Base-by-base conservation (phyloP, 73 alveolate genomes). In the Paramecium pentaurelia region DNA sequence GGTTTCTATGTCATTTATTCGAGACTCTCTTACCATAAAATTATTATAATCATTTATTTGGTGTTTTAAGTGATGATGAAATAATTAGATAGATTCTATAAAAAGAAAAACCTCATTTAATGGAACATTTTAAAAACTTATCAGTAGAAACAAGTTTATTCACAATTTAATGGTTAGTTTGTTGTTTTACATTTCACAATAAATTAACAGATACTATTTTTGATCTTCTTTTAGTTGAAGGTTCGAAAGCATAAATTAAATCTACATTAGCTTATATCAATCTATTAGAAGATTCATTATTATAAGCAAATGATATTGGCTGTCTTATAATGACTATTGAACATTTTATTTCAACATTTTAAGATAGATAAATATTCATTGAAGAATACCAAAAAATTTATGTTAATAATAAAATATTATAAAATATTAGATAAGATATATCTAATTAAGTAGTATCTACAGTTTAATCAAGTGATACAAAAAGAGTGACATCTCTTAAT, bases 31-130 rank as follows among this genome's bases (percentile, higher is more conserved):
- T 89, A 16, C 94, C 94, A 9, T 86, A 49, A 0, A 68, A 89
- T 89, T 89, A 71, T 73, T 89, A 89, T 64, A 89, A 83, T 27
- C 58, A 45, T 77, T 51, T 89, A 47, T 37, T 89, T 77, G 94
- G 94, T 32, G 94, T 71, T 1, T 38, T 89, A 4, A 16, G 80
- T 45, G 94, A 89, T 68, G 86, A 89, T 38, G 59, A 89, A 58
- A 89, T 89, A 11, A 38, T 89, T 30, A 47, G 75, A 22, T 30
- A 10, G 32, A 45, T 71, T 10, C 64, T 89, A 11, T n/a, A 58
- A 37, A 80, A 25, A 20, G 54, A 70, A 16, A 71, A 89, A 28
- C 92, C 86, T 16, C 37, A 71, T 42, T 77, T 89, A 5, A 45
- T 45, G 36, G 64, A 89, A 71, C 71, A 89, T 25, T 45, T 89